These are phyloP conservation scores for Trichoderma lentiforme DNA, from an alignment of 2,329 filamentous ascomycete genomes.

Conservation along the genomic window DNA sequence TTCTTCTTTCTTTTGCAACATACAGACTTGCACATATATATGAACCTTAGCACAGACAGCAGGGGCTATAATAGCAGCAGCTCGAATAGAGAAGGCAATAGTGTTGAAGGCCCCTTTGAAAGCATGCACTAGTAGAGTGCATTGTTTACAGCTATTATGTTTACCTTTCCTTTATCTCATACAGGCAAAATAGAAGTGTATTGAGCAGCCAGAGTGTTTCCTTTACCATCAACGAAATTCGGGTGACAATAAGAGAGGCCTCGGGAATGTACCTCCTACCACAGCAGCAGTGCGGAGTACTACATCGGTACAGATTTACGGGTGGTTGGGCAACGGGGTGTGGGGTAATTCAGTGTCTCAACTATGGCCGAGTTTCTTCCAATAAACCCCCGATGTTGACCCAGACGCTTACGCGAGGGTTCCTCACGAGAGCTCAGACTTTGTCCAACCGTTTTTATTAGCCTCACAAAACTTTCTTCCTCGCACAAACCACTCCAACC, in stretches of 20 bases:
- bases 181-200: neutral
- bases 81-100: neutral
- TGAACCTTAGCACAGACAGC: neutral
- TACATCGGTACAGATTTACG: neutral
- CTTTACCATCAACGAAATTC: neutral
- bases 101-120: neutral
- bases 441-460: slow-evolving; percentile 26
- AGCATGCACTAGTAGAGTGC: neutral
- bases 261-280: neutral
- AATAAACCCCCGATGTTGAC: slow-evolving; percentile 23
- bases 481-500: slow-evolving; percentile 22
- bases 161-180: neutral
- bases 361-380: slow-evolving; percentile 22
- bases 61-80: neutral
- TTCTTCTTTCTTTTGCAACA: neutral
- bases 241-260: neutral
- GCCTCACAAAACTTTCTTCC: slow-evolving; percentile 35
- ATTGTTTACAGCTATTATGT: neutral
- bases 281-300: neutral
- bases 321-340: neutral
- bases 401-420: slow-evolving; percentile 24
- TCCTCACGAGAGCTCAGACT: slow-evolving; percentile 23
- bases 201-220: neutral
- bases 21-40: slow-evolving; percentile 7
- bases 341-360: neutral